A percentile compares a stretch with the other conserved stretches of the same genome.
phyloP scores from a whole-genome alignment of 176 grass and related monocot species.

The Coix lacrymajobi region DNA sequence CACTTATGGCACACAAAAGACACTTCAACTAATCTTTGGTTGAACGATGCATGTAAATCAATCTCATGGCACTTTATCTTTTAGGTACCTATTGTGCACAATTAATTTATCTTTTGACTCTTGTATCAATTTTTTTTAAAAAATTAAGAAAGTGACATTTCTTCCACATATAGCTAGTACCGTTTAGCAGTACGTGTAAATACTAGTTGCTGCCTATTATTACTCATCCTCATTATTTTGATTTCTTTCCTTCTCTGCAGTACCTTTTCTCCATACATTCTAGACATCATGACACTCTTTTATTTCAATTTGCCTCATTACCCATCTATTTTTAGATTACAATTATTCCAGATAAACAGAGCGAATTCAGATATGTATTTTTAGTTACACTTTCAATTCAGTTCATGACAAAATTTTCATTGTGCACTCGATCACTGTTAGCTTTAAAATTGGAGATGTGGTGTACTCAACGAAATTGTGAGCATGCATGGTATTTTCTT shows the following conservation, averaged over 20 bases:
- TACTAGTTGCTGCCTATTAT: not conserved
- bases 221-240: not conserved
- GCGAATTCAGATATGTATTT: too few relatives aligned
- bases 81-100: constrained; percentile 31
- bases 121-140: not conserved
- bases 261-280: not conserved
- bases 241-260: not conserved
- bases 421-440: too few relatives aligned
- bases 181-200: not conserved
- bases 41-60: not conserved
- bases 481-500: too few relatives aligned
- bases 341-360: too few relatives aligned
- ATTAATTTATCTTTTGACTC: constrained; percentile 19
- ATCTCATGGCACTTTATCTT: constrained; percentile 35
- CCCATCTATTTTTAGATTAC: too few relatives aligned
- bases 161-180: not conserved
- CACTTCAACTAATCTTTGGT: constrained; percentile 13
- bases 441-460: too few relatives aligned
- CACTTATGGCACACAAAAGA: not conserved
- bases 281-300: not conserved
- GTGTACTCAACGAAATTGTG: too few relatives aligned
- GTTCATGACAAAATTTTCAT: too few relatives aligned
- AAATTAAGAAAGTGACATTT: not conserved
- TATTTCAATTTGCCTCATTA: not conserved
- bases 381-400: too few relatives aligned